Percentiles rank a stretch among this genome's conserved stretches.
These are phyloP conservation scores for Biscogniauxia sp. DNA, from an alignment of 2,329 filamentous ascomycete genomes.

Conservation along the genomic window DNA sequence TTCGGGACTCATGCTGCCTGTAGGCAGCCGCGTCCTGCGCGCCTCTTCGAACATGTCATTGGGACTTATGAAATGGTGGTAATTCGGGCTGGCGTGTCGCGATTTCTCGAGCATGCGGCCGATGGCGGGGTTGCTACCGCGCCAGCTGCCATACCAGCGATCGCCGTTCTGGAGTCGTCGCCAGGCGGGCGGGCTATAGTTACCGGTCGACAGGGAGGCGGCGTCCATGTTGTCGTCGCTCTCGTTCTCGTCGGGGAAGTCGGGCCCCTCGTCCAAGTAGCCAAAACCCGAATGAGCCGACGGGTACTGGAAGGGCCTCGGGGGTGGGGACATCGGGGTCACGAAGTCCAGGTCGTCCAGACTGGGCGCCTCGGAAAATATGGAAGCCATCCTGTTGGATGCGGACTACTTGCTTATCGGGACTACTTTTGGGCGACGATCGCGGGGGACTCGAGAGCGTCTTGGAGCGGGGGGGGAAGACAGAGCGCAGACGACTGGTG, in stretches of 20 bases:
- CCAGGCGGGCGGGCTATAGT: constrained; percentile 61
- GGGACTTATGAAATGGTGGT: constrained; percentile 14
- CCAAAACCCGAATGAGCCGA: constrained; percentile 43
- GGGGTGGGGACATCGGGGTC: constrained; percentile 41
- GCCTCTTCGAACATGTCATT: constrained; percentile 47
- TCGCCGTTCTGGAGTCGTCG: constrained; percentile 59
- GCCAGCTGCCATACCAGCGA: constrained; percentile 60
- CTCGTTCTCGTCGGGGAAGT: constrained; percentile 39
- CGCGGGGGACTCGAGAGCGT: constrained; percentile 10
- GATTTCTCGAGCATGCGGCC: constrained; percentile 40
- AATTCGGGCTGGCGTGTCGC: constrained; percentile 23
- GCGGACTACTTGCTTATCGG: constrained; percentile 14
- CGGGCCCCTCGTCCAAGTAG: constrained; percentile 37
- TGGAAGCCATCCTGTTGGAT: constrained; percentile 21
- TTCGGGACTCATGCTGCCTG: constrained; percentile 55
- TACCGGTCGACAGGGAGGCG: constrained; percentile 46
- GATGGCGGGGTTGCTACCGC: constrained; percentile 53
- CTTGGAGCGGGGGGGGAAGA: constrained; percentile 28
- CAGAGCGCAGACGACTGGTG: constrained; percentile 26
- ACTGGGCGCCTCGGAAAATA: constrained; percentile 45
- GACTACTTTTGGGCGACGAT: constrained; percentile 2
- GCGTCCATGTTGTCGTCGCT: constrained; percentile 42
- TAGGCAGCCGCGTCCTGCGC: constrained; percentile 53
- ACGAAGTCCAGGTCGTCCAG: constrained; percentile 51
- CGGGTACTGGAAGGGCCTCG: constrained; percentile 39